Conservation (phyloP, 2,329 filamentous ascomycete genomes). For the Leptographium lundbergii region DNA sequence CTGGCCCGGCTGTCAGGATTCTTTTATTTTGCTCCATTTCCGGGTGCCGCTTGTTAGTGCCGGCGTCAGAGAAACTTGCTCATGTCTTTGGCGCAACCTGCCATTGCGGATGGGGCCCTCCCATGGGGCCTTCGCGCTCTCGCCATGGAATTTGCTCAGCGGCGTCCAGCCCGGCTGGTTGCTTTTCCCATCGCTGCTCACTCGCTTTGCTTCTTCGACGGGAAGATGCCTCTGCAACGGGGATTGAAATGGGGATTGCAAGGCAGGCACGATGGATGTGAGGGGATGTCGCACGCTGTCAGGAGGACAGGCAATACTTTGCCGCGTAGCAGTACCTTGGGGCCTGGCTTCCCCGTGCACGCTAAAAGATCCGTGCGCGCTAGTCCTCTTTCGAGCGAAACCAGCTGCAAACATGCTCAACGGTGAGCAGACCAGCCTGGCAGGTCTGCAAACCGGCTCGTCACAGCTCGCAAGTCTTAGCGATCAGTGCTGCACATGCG, state of each 20-base stretch:
- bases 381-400: background rate
- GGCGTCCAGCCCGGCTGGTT: background rate
- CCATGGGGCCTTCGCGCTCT: background rate
- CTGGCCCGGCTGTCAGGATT: background rate
- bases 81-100: background rate
- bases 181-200: too few relatives aligned
- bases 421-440: background rate
- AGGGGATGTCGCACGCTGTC: background rate
- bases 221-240: background rate
- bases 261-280: background rate
- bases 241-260: too few relatives aligned
- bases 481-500: too few relatives aligned
- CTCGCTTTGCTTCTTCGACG: too few relatives aligned
- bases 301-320: background rate
- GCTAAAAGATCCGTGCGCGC: background rate
- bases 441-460: background rate
- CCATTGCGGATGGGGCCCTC: background rate
- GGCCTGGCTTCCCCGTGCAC: background rate
- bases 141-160: background rate
- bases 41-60: background rate
- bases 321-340: background rate
- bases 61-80: constrained; percentile 2
- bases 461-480: background rate
- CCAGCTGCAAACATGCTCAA: background rate
- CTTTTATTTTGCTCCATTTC: background rate